These are phyloP conservation scores for Torulaspora pretoriensis DNA, from an alignment of 1,139 yeast species.

Conservation along the genomic window DNA sequence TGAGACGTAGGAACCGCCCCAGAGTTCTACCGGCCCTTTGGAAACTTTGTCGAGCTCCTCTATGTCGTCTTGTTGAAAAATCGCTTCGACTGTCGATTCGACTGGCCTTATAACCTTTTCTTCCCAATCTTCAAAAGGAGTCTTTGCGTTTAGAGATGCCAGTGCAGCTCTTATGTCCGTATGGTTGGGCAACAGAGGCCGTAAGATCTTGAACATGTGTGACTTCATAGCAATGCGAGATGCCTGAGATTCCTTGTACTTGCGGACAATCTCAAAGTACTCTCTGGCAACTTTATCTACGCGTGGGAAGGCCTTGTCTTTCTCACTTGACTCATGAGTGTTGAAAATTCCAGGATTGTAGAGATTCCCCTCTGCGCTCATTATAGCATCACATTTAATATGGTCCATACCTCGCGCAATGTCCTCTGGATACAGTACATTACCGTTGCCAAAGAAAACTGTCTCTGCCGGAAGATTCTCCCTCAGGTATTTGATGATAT, in stretches of 20 bases:
- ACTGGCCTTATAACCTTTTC: constrained; percentile 56
- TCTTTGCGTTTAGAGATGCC: constrained; percentile 48
- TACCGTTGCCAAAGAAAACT: constrained; percentile 92
- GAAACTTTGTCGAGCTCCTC: constrained; percentile 49
- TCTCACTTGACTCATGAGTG: constrained; percentile 37
- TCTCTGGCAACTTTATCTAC: constrained; percentile 81
- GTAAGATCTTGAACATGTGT: constrained; percentile 81
- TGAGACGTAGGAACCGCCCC: constrained; percentile 79
- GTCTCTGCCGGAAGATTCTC: constrained; percentile 79
- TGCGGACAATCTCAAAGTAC: constrained; percentile 77
- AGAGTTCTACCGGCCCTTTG: constrained; percentile 52
- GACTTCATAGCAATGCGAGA: constrained; percentile 84
- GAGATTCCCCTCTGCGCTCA: constrained; percentile 96
- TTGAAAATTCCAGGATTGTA: constrained; percentile 88
- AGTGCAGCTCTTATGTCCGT: constrained; percentile 73
- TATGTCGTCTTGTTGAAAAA: constrained; percentile 43
- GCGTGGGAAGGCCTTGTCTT: constrained; percentile 72
- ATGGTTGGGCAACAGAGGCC: constrained; percentile 70
- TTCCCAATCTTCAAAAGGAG: constrained; percentile 59
- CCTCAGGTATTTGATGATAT: constrained; percentile 63
- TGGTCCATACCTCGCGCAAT: constrained; percentile 59
- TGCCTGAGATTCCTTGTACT: constrained; percentile 58
- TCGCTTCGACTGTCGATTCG: constrained; percentile 57
- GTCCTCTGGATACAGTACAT: constrained; percentile 80
- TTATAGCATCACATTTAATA: constrained; percentile 80